A percentile compares a stretch with the other conserved stretches of the same genome.
Evolutionary conservation across 2,329 filamentous ascomycete genomes (phyloP).

Genomic region (Trichoderma sp.): DNA sequence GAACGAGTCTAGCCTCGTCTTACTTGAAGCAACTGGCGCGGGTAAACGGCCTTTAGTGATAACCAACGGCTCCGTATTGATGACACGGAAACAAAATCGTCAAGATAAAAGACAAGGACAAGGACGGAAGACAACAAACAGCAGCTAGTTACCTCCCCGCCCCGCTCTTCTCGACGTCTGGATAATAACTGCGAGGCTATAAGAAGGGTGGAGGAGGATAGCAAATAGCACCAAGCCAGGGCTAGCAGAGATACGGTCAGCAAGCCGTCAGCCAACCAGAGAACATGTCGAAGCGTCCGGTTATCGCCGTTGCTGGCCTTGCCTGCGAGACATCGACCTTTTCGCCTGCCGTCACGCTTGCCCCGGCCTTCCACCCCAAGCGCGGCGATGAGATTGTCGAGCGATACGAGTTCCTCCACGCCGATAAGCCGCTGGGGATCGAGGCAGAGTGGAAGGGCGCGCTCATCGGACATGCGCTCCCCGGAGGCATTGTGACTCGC

Average conservation of each 20-base stretch:
- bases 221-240: neutral
- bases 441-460: conserved; percentile 52
- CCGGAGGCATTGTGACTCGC: conserved; percentile 50
- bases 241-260: neutral
- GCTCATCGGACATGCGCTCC: conserved; percentile 53
- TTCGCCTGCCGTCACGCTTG: conserved; percentile 50
- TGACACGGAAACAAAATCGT: neutral
- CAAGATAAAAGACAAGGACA: neutral
- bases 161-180: neutral
- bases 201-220: conserved; percentile 13
- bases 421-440: conserved; percentile 42
- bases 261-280: conserved; percentile 1
- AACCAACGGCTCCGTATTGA: neutral
- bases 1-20: neutral
- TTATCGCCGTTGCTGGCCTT: conserved; percentile 54
- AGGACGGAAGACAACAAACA: neutral
- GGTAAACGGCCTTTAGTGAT: conserved; percentile 1
- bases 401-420: conserved; percentile 48
- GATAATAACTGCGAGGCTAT: neutral
- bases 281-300: conserved; percentile 33
- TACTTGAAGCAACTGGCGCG: neutral
- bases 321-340: conserved; percentile 57
- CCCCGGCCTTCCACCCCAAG: conserved; percentile 51
- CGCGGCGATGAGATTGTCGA: conserved; percentile 45
- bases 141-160: neutral